Evolutionary conservation across 2,329 filamentous ascomycete genomes (phyloP), one percentile per base, ranked within the genome.

Genomic region (Cladosporium sp.): DNA sequence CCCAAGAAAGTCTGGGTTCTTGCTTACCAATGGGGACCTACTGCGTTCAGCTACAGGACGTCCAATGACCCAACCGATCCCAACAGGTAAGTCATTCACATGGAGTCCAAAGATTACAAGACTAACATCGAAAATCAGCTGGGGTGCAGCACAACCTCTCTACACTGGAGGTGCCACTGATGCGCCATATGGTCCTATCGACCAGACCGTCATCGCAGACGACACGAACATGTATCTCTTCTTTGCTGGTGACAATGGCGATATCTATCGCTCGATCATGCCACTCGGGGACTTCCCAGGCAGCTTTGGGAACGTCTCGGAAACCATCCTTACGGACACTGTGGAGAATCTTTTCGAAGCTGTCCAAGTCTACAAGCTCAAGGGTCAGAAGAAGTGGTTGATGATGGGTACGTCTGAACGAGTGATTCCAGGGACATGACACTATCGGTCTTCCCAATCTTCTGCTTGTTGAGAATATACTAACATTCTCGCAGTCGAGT

Each of bases 241-340:
- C 83, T 90, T 89, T 69, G 81, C 82, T 0, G 88, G 86, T 8
- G 88, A 90, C 76, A 88, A 90, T 68, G 88, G 88, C 74, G 84
- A 83, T 54, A 87, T 90, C 72, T 90, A 90, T 77, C 82, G 88
- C 1, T 75, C 86, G 59, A 85, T 81, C 72, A 89, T 89, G 85
- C 81, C 88, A 34, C 84, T 88, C 23, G 81, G 75, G 48, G 83
- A 85, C 67, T 90, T 90, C 80, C 88, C 88, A 0, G 82, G 83
- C 46, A 82, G 75, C 74, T 89, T 90, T 71, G 86, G 87, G 66
- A 77, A 79, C 0, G 65, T 79, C 0, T 83, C 79, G 0, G 82
- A 80, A 2, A 82, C 80, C 2, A 76, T 83, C 66, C 70, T 88
- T 70, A 83, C 77, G 72, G 87, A 87, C 74, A 77, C 80, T 1